Conservation (phyloP, 495 filamentous ascomycete genomes). For the Penicillium pancosmium region DNA sequence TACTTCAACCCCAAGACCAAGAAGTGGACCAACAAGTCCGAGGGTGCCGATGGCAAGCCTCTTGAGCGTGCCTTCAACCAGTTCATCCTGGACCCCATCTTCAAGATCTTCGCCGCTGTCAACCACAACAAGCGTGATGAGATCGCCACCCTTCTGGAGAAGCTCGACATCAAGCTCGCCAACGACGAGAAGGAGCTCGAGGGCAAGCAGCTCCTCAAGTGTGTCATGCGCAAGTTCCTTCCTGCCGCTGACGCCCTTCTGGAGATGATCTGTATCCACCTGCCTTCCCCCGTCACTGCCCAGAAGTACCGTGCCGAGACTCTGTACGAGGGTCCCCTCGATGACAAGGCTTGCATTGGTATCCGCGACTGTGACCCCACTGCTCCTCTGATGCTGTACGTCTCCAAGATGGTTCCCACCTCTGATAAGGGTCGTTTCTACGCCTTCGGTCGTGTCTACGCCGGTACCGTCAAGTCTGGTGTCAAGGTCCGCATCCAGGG, state of each 20-base stretch:
- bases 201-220: slow-evolving; percentile 96
- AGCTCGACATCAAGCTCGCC: slow-evolving; percentile 89
- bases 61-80: slow-evolving; percentile 98
- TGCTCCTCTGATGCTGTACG: slow-evolving; percentile 99
- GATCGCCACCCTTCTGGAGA: slow-evolving; percentile 76
- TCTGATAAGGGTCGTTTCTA: slow-evolving; percentile 99
- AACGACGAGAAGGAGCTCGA: slow-evolving; percentile 88
- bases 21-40: slow-evolving; percentile 93
- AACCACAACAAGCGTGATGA: slow-evolving; percentile 99
- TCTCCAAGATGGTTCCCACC: slow-evolving; percentile 99
- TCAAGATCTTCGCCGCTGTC: slow-evolving; percentile 92
- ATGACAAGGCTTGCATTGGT: slow-evolving; percentile 89
- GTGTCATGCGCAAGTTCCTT: slow-evolving; percentile 97
- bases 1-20: slow-evolving; percentile 99
- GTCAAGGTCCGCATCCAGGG: slow-evolving; percentile 99
- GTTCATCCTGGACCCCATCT: slow-evolving; percentile 99
- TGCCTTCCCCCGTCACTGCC: slow-evolving; percentile 93
- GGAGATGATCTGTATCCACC: slow-evolving; percentile 99
- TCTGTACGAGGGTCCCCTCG: slow-evolving; percentile 94
- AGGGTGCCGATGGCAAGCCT: slow-evolving; percentile 72
- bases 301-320: slow-evolving; percentile 99
- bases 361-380: slow-evolving; percentile 98
- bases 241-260: slow-evolving; percentile 96
- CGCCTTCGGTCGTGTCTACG: slow-evolving; percentile 99
- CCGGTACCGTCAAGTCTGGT: slow-evolving; percentile 95